Base-by-base conservation (phyloP, 768 basidiomycete genomes). In the Brasilioporus rufonigricans region DNA sequence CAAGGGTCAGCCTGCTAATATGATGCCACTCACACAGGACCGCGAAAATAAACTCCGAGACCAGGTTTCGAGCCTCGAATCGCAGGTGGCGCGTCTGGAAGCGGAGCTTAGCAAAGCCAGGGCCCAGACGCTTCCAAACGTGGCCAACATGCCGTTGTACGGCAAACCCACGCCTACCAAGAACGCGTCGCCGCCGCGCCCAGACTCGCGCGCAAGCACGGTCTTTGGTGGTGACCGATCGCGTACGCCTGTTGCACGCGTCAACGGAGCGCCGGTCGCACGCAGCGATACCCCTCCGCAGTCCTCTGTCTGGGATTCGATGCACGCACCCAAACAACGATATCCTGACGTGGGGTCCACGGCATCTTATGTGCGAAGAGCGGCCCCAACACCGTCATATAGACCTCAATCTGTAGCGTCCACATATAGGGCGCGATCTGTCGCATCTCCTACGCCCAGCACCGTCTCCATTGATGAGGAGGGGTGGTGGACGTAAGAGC, bases 141-240 rank as follows among this genome's bases (percentile, higher is more conserved):
- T 72, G 48, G 58, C 70, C 55, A 66, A 68, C 31, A 58, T 68
- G 50, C 61, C 80, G 40, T 72, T 77, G 58, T 76, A 75, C 62
- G 45, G 72, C 71, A 50, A 82, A 79, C 50, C 43, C 14, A 27
- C n/a, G 8, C 46, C 53, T 2, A 31, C 36, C 45, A 72, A 74
- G 55, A 65, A 67, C 23, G 74, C 78, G 46, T 72, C 77, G 3
- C 78, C 79, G 36, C 73, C 80, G 23, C 84, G 89, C 31, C 86
- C 89, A n/a, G 85, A 87, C 65, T 91, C 89, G 12, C 84, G 89
- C 10, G 74, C 84, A 6, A 90, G 87, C 70, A 86, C 84, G 0
- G 65, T 81, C 41, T 84, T 84, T 62, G 73, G 70, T 36, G 74
- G 73, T 18, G 76, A 77, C 47, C 81, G 83, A 18, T 74, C 80